A percentile compares a stretch with the other conserved stretches of the same genome.
Conservation (phyloP, 1,284 basidiomycete species). For the Austropuccinia psidii region DNA sequence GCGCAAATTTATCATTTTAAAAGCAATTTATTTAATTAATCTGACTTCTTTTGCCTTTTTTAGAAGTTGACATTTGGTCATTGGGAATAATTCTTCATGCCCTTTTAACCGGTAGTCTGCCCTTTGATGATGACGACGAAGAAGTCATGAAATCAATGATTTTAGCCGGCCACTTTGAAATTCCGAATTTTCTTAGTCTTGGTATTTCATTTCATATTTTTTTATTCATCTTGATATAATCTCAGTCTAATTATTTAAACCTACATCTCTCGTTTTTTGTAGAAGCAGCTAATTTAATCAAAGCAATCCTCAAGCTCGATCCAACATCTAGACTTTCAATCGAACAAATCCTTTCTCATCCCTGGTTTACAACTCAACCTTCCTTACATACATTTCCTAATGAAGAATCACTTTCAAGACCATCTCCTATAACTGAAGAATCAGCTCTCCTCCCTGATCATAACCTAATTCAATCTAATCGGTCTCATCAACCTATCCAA, state of each 20-base stretch:
- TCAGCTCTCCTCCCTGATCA: slow-evolving; percentile 37
- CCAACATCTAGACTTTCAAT: slow-evolving; percentile 69
- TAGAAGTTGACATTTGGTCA: slow-evolving; percentile 96
- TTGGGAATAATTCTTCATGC: slow-evolving; percentile 89
- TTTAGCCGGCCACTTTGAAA: slow-evolving; percentile 76
- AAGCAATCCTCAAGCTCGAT: slow-evolving; percentile 69
- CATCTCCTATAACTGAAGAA: slow-evolving; percentile 30
- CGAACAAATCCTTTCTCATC: slow-evolving; percentile 73
- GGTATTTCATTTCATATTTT: slow-evolving; percentile 52
- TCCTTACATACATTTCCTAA: slow-evolving; percentile 40
- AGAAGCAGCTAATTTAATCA: slow-evolving; percentile 77
- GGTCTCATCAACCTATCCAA: slow-evolving; percentile 39
- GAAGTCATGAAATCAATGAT: slow-evolving; percentile 78
- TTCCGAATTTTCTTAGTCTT: slow-evolving; percentile 79
- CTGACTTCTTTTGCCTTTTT: slow-evolving; percentile 41
- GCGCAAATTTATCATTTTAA: slow-evolving; percentile 36
- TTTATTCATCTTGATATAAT: slow-evolving; percentile 25
- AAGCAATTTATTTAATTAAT: slow-evolving; percentile 47
- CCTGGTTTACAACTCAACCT: slow-evolving; percentile 68
- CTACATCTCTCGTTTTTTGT: slow-evolving; percentile 19
- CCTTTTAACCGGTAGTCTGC: slow-evolving; percentile 86
- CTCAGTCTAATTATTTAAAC: slow-evolving; percentile 35
- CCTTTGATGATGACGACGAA: slow-evolving; percentile 96
- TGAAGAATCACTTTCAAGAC: slow-evolving; percentile 14
- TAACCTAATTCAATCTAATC: too few species aligned